Evolutionary conservation across 495 filamentous ascomycete species (phyloP).

Genomic region (Podospora pseudocomata): DNA sequence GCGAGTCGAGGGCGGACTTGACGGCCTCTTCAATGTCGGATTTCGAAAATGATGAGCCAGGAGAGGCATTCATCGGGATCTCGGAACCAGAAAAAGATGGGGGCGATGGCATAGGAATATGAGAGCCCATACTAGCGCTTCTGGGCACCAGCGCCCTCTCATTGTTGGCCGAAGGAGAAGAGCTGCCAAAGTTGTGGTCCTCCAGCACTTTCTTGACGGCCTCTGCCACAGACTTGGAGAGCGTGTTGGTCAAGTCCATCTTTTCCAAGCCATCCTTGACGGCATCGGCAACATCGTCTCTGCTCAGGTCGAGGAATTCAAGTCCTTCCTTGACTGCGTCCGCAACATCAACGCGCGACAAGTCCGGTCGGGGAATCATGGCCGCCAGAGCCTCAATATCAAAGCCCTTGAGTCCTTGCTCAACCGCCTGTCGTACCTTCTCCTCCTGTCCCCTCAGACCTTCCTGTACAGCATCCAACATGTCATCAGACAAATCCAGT

Average conservation of each 20-base stretch:
- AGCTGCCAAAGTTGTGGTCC: conserved; percentile 22
- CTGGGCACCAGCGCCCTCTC: conserved; percentile 19
- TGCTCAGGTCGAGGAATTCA: conserved; percentile 24
- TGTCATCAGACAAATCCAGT: conserved; percentile 25
- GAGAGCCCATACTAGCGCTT: neutral
- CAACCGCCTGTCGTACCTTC: conserved; percentile 20
- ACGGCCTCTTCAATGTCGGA: conserved; percentile 10
- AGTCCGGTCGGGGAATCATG: conserved; percentile 25
- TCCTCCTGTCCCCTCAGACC: conserved; percentile 20
- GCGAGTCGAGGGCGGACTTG: conserved; percentile 3
- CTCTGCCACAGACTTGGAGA: conserved; percentile 9
- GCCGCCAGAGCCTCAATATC: conserved; percentile 26
- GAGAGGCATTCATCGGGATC: neutral
- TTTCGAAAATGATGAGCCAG: conserved; percentile 2
- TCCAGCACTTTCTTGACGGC: conserved; percentile 24
- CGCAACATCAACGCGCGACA: conserved; percentile 27
- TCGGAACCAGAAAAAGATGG: neutral
- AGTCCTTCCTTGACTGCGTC: conserved; percentile 32
- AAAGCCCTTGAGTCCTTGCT: conserved; percentile 20
- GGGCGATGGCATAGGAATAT: neutral
- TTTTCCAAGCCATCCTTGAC: conserved; percentile 30
- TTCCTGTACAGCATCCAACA: conserved; percentile 29
- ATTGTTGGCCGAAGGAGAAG: neutral
- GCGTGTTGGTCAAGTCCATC: conserved; percentile 19
- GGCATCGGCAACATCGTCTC: conserved; percentile 29